Evolutionary conservation across 2,329 filamentous ascomycete genomes (phyloP), one percentile per base, ranked within the genome.

Genomic region (Aspergillus persii): DNA sequence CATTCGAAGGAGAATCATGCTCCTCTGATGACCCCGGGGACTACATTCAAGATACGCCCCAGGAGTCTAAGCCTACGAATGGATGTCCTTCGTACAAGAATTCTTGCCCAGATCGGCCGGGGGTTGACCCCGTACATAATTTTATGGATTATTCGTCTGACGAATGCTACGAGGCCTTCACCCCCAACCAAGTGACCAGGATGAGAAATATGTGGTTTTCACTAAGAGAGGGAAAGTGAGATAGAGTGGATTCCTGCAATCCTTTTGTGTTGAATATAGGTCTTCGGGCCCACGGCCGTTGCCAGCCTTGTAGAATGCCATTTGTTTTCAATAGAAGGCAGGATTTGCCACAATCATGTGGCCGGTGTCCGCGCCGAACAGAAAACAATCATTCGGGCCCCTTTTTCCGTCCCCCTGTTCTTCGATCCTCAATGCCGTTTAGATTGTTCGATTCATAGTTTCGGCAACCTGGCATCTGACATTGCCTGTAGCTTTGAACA

Each of bases 121-220:
- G 80, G 0, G 55, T 76, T 11, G 84, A 86, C 70, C 74, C 81
- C 3, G 81, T 86, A 56, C 80, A 83, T 60, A 84, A 86, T 66
- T 86, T 81, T 65, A 86, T 86, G 84, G 84, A 86, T 70, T 85
- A 86, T 68, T 80, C 78, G 4, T 79, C 75, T 7, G 84, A 86
- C 74, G 77, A 75, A 23, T 86, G 83, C 62, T 85, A 86, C 69
- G 75, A 76, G 63, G 74, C 70, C 1, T 86, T 86, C 62, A 84
- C 83, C 6, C 66, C 72, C 1, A 73, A 76, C 44, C 83, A 86
- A 74, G 72, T 77, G 23, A 68, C 74, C 58, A 71, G 83, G 54
- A 84, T 86, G 78, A 73, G 77, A 63, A 79, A 69, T 63, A 78
- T 85, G 75, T 86, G 80, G 79, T 70, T 65, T 39, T 73, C 78